Percentiles rank a stretch among this genome's conserved stretches.
Conservation (phyloP, 1,284 basidiomycete species). For the Exobasidium rhododendri region DNA sequence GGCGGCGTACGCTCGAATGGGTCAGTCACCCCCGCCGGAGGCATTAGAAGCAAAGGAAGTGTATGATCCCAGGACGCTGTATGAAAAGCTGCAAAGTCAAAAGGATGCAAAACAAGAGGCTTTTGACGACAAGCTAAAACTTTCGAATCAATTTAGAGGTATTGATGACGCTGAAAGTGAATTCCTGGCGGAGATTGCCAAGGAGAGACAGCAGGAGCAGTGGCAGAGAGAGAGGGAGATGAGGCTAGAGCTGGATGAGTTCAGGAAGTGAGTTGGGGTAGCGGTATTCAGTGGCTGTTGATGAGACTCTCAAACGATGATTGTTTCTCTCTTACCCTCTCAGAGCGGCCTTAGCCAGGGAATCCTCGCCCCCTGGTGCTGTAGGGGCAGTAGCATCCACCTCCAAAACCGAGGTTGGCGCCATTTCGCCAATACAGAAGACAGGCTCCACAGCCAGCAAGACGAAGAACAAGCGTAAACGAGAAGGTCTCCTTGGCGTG, state of each 20-base stretch:
- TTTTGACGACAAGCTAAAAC: constrained; percentile 42
- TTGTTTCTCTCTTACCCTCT: too few species aligned
- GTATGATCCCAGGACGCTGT: constrained; percentile 35
- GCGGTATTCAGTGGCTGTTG: not conserved
- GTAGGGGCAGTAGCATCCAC: not conserved
- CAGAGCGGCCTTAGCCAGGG: constrained; percentile 5
- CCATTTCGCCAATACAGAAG: not conserved
- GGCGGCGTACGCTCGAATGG: constrained; percentile 18
- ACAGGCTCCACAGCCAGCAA: constrained; percentile 5
- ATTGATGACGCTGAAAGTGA: constrained; percentile 46
- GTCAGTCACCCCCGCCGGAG: constrained; percentile 14
- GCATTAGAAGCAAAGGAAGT: constrained; percentile 13
- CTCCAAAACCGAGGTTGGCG: not conserved
- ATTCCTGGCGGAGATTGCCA: constrained; percentile 39
- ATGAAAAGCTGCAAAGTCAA: constrained; percentile 36
- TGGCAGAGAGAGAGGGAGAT: constrained; percentile 20
- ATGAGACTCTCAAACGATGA: not conserved
- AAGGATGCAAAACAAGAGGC: constrained; percentile 44
- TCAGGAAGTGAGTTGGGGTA: constrained; percentile 27
- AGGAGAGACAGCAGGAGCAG: constrained; percentile 23
- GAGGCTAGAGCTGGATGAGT: constrained; percentile 29
- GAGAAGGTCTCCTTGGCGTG: constrained; percentile 13
- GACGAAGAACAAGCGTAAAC: constrained; percentile 6
- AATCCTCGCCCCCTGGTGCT: constrained; percentile 2
- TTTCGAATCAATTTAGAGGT: constrained; percentile 49